Percentiles rank a stretch among this genome's conserved stretches.
phyloP scores from a whole-genome alignment of 805 yeast genomes.

The Candida tallmaniae region DNA sequence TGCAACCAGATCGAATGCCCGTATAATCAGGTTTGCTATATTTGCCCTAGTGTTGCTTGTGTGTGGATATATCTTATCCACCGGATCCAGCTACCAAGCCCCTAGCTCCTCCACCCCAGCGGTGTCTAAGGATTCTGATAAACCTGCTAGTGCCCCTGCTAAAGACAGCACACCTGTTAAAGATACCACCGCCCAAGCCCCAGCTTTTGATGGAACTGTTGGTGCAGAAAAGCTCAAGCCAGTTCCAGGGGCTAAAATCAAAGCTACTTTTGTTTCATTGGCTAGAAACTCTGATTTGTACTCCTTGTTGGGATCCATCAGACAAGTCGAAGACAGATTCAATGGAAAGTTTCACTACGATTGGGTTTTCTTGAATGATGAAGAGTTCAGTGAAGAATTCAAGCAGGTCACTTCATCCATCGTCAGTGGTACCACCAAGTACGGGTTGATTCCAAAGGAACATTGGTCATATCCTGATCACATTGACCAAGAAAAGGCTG shows the following conservation, averaged over 20 bases:
- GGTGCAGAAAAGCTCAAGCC: slow-evolving; percentile 11
- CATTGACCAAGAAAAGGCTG: slow-evolving; percentile 75
- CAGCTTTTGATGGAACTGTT: slow-evolving; percentile 5
- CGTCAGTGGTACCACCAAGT: slow-evolving; percentile 72
- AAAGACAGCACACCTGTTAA: no score
- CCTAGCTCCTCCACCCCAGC: slow-evolving; percentile 1
- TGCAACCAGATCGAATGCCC: slow-evolving; percentile 33
- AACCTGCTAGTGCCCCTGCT: background rate
- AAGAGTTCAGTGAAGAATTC: slow-evolving; percentile 78
- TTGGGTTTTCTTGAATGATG: slow-evolving; percentile 94
- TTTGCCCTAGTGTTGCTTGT: slow-evolving; percentile 32
- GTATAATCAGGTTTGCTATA: slow-evolving; percentile 32
- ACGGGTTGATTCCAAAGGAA: slow-evolving; percentile 75
- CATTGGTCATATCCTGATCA: slow-evolving; percentile 87
- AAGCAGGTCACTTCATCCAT: slow-evolving; percentile 60
- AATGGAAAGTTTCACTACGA: slow-evolving; percentile 78
- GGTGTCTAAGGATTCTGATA: background rate
- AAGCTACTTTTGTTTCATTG: slow-evolving; percentile 74
- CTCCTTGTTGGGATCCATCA: slow-evolving; percentile 58
- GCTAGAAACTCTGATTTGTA: slow-evolving; percentile 74
- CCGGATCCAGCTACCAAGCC: slow-evolving; percentile 27
- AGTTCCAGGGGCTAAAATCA: slow-evolving; percentile 49
- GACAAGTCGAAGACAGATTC: slow-evolving; percentile 85
- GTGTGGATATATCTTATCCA: slow-evolving; percentile 34
- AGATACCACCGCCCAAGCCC: background rate